A percentile compares a stretch with the other conserved stretches of the same genome.
Conservation (phyloP, 768 basidiomycete species). For the Lyophyllum atratum region DNA sequence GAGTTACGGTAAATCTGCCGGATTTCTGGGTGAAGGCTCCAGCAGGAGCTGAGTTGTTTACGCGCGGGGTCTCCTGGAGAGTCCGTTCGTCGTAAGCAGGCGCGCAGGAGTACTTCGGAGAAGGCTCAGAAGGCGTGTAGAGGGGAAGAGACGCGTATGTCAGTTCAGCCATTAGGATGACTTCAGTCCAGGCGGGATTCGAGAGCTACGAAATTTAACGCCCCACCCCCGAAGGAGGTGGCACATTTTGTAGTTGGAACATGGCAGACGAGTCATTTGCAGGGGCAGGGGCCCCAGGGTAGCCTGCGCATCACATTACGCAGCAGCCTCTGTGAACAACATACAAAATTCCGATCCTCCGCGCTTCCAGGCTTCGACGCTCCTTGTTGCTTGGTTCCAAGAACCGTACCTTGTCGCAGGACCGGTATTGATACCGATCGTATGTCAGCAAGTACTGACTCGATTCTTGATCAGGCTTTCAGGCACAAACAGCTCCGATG, state of each 20-base stretch:
- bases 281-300: background rate
- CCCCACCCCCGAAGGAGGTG: background rate
- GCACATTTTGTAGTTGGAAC: background rate
- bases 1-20: slow-evolving; percentile 40
- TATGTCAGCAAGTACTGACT: slow-evolving; percentile 13
- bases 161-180: background rate
- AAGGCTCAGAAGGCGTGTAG: slow-evolving; percentile 55
- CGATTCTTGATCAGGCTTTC: slow-evolving; percentile 1
- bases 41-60: slow-evolving; percentile 27
- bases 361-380: background rate
- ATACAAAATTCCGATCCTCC: background rate
- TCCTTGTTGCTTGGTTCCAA: background rate
- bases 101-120: slow-evolving; percentile 59
- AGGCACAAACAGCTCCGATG: slow-evolving; percentile 2
- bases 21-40: slow-evolving; percentile 42
- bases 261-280: slow-evolving; percentile 2
- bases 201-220: background rate
- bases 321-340: background rate
- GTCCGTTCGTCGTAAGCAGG: slow-evolving; percentile 53
- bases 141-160: slow-evolving; percentile 35
- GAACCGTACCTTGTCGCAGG: background rate
- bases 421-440: slow-evolving; percentile 1
- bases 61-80: slow-evolving; percentile 49
- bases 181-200: background rate
- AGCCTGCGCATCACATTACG: background rate